Conservation (phyloP, 352 stramenopile genomes). For the Phytophthora sojae region DNA sequence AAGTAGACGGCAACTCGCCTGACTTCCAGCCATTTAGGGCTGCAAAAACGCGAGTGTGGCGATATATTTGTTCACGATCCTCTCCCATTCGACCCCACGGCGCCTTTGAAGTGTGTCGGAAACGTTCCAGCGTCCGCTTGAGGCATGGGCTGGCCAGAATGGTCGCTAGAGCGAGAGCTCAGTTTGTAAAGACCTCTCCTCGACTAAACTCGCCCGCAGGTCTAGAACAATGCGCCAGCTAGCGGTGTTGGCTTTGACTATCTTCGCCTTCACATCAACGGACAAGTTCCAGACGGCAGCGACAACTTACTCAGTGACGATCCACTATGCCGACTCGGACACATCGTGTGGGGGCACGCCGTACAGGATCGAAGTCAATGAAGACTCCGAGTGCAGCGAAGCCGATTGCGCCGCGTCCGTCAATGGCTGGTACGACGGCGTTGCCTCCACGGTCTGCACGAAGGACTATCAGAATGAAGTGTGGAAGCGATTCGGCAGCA, state of each 20-base stretch:
- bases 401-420: slow-evolving; percentile 1
- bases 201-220: neutral
- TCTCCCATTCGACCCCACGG: neutral
- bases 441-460: slow-evolving; percentile 1
- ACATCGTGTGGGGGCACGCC: slow-evolving; percentile 2
- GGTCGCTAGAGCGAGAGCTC: neutral
- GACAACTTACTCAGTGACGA: slow-evolving; percentile 7
- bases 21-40: neutral
- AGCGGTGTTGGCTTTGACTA: neutral
- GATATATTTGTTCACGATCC: neutral
- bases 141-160: neutral
- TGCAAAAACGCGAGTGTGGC: neutral
- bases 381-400: slow-evolving; percentile 2
- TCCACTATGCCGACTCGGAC: slow-evolving; percentile 1
- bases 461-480: slow-evolving; percentile 13
- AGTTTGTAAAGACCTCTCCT: neutral
- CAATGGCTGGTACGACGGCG: slow-evolving; percentile 7
- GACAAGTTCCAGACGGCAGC: neutral
- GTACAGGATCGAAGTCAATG: slow-evolving; percentile 6
- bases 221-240: neutral
- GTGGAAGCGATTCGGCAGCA: slow-evolving; percentile 9
- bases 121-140: neutral
- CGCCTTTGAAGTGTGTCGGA: neutral
- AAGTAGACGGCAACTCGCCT: neutral
- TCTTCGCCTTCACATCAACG: neutral